phyloP scores from a whole-genome alignment of 2,329 filamentous ascomycete species.

The Colletotrichum neosansevieriae region DNA sequence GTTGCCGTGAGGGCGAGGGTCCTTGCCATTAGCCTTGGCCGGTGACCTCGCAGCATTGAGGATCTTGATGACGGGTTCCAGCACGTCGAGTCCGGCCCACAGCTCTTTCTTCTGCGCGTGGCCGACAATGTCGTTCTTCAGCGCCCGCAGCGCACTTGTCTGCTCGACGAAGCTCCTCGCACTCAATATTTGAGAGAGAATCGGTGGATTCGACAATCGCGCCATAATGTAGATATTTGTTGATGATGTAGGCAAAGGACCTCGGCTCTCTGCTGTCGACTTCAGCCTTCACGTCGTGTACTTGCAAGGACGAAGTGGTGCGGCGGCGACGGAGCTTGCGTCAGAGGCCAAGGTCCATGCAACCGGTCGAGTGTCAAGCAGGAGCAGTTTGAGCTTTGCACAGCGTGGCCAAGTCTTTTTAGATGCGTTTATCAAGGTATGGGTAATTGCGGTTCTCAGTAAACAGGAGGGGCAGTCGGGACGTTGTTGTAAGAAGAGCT shows the following conservation, averaged over 20 bases:
- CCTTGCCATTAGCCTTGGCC: constrained; percentile 54
- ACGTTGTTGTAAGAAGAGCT: not conserved
- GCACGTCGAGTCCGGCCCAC: constrained; percentile 77
- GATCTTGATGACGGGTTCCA: constrained; percentile 68
- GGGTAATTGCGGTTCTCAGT: not conserved
- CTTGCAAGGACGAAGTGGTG: constrained; percentile 28
- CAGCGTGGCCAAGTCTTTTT: constrained; percentile 3
- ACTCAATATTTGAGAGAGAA: constrained; percentile 68
- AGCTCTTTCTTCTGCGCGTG: constrained; percentile 88
- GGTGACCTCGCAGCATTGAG: constrained; percentile 53
- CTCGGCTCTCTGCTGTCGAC: constrained; percentile 28
- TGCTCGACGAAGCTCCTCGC: constrained; percentile 65
- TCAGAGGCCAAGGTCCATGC: constrained; percentile 38
- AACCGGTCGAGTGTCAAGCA: constrained; percentile 32
- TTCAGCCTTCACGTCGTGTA: constrained; percentile 30
- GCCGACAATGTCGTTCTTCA: constrained; percentile 93
- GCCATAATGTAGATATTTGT: constrained; percentile 58
- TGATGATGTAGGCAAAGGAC: constrained; percentile 4
- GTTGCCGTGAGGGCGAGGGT: constrained; percentile 47
- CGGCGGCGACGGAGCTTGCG: constrained; percentile 34
- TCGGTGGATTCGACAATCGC: constrained; percentile 62
- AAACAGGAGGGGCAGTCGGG: not conserved
- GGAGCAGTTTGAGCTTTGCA: constrained; percentile 23
- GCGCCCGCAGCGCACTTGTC: constrained; percentile 71
- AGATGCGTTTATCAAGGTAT: not conserved